phyloP scores from a whole-genome alignment of 768 basidiomycete species.

The Mycena venus region DNA sequence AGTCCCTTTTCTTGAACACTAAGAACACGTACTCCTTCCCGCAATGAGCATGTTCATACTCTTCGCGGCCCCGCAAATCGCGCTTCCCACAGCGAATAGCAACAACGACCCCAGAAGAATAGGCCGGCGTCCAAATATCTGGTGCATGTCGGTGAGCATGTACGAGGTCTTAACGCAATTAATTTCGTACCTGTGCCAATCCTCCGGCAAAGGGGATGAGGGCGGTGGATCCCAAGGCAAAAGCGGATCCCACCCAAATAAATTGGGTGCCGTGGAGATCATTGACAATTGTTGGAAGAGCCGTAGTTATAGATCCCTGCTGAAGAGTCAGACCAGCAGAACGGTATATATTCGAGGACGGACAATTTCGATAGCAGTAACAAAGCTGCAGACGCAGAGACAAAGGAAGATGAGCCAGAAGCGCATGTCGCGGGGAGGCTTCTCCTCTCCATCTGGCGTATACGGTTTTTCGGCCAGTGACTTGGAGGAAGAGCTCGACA shows the following conservation, averaged over 20 bases:
- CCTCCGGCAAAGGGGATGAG: conserved; percentile 47
- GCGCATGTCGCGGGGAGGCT: neutral
- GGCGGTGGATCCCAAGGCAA: conserved; percentile 44
- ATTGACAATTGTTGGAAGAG: conserved; percentile 44
- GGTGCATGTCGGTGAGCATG: neutral
- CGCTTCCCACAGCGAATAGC: conserved; percentile 58
- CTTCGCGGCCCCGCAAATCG: conserved; percentile 56
- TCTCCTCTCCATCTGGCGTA: too few relatives aligned
- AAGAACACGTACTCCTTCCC: conserved; percentile 46
- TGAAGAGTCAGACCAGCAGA: neutral
- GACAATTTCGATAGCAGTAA: neutral
- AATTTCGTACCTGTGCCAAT: conserved; percentile 42
- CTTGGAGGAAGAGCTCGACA: too few relatives aligned
- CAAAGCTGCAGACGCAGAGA: neutral
- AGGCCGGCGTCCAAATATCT: conserved; percentile 56
- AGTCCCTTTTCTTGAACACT: too few relatives aligned
- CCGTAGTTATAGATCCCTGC: conserved; percentile 37
- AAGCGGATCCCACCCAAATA: conserved; percentile 43
- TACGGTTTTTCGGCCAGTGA: too few relatives aligned
- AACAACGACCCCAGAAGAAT: conserved; percentile 45
- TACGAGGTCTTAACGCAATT: neutral
- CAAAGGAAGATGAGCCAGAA: neutral
- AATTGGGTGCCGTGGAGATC: conserved; percentile 44
- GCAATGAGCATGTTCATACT: conserved; percentile 58
- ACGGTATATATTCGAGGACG: neutral